phyloP scores from a whole-genome alignment of 352 stramenopile genomes.

The Globisporangium middletonii region DNA sequence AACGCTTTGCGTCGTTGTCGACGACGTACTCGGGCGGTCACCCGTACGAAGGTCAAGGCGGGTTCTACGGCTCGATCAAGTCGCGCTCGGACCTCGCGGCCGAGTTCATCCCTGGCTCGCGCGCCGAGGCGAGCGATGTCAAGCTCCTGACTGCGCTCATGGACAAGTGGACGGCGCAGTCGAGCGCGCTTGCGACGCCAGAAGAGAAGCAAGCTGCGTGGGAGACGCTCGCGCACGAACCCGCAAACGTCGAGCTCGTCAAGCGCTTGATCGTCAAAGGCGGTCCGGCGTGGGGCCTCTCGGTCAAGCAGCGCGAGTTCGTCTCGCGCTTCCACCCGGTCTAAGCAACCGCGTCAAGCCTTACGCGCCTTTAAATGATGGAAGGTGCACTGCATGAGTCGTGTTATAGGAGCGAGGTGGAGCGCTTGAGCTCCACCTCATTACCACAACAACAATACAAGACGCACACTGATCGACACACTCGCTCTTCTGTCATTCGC shows the following conservation, averaged over 20 bases:
- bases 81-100: conserved; percentile 61
- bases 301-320: conserved; percentile 65
- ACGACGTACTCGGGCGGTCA: conserved; percentile 89
- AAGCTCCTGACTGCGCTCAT: conserved; percentile 55
- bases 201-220: conserved; percentile 40
- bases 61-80: conserved; percentile 87
- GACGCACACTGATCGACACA: neutral
- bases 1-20: conserved; percentile 14
- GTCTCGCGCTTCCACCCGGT: conserved; percentile 40
- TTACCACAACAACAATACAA: neutral
- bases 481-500: neutral
- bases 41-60: conserved; percentile 83
- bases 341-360: conserved; percentile 1
- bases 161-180: conserved; percentile 40
- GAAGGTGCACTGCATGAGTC: neutral
- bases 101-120: conserved; percentile 57
- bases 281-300: conserved; percentile 70
- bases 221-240: conserved; percentile 31
- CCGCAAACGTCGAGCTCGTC: conserved; percentile 39
- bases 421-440: no score
- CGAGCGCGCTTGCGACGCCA: conserved; percentile 19
- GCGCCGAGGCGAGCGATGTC: conserved; percentile 59
- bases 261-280: conserved; percentile 65
- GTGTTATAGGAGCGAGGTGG: neutral
- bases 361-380: neutral